Percentiles rank a stretch among this genome's conserved stretches.
Conservation (phyloP, 2,329 filamentous ascomycete genomes). For the Aureobasidium sp. region DNA sequence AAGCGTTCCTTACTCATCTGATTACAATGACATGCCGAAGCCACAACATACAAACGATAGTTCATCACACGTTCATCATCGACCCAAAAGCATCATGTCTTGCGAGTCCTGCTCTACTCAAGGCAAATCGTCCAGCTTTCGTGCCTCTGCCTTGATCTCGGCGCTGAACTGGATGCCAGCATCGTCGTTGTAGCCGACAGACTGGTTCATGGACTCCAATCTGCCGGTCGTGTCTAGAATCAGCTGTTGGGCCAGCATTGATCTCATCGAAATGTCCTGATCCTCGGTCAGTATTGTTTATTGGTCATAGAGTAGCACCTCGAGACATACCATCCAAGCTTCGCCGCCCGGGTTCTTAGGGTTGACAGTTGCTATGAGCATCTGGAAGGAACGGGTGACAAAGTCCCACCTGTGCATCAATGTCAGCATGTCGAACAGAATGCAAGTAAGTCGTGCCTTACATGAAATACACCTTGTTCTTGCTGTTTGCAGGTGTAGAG, state of each 20-base stretch:
- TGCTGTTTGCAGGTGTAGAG: slow-evolving; percentile 29
- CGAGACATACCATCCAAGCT: neutral
- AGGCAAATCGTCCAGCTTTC: slow-evolving; percentile 1
- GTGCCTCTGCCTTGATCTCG: slow-evolving; percentile 1
- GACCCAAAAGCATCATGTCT: neutral
- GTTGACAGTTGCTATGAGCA: slow-evolving; percentile 1
- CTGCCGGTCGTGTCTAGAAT: slow-evolving; percentile 10
- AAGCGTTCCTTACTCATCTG: neutral
- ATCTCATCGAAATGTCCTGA: neutral
- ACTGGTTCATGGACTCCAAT: slow-evolving; percentile 4
- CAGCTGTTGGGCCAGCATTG: slow-evolving; percentile 6
- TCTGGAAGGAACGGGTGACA: slow-evolving; percentile 20
- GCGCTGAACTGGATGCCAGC: neutral
- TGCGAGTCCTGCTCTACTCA: neutral
- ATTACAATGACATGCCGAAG: neutral
- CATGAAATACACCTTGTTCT: slow-evolving; percentile 31
- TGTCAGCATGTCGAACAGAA: neutral
- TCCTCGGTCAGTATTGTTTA: neutral
- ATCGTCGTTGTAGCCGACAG: slow-evolving; percentile 11
- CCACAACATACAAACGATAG: neutral
- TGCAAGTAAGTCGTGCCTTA: neutral
- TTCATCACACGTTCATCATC: neutral
- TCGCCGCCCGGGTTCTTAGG: neutral
- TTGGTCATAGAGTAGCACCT: neutral
- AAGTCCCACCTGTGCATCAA: slow-evolving; percentile 29